Base-by-base conservation (phyloP, 306 rosid genomes). In the Prunus mongolica region DNA sequence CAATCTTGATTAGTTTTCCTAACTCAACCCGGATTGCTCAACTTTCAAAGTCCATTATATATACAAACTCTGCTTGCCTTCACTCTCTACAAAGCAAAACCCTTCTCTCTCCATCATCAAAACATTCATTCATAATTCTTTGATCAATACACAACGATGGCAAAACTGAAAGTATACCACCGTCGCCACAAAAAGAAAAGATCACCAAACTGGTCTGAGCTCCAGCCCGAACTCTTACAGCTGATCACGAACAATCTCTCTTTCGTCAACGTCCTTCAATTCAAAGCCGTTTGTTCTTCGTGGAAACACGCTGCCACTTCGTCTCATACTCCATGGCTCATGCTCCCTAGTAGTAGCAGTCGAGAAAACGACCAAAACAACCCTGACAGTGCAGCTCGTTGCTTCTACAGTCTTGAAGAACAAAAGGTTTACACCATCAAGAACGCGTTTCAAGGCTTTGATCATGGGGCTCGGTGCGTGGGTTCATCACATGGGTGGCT, bases 401-500 rank as follows among this genome's bases (percentile, higher is more conserved):
- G 75, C 62, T 69, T 77, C 52, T 6, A 67, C 28, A 67, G 34
- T 44, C 69, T 56, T 2, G 4, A 19, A 13, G 75, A 77, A 2
- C 3, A 44, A 20, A 69, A 45, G 2, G 3, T 25, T 15, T 67
- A 56, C 49, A 58, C 41, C 2, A 13, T 46, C 49, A 30, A 77
- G 9, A 45, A 56, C 28, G 68, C 50, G 7, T 55, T 56, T 19
- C 41, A 20, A 14, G 58, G 12, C 13, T 9, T 38, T 38, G 9
- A 24, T 3, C 19, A 41, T 44, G 22, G 56, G 44, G 67, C 55
- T 6, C 25, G 47, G 49, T 77, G 58, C 4, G 61, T 67, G 0
- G 80, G 74, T 69, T 69, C 51, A 5, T 77, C 69, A 11, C 47
- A 77, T 0, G 71, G 70, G 2, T 69, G 74, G 62, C 45, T 69